Percentiles rank a stretch among this genome's conserved stretches.
Conservation (phyloP, 768 basidiomycete species). For the Lenzites betulinus region DNA sequence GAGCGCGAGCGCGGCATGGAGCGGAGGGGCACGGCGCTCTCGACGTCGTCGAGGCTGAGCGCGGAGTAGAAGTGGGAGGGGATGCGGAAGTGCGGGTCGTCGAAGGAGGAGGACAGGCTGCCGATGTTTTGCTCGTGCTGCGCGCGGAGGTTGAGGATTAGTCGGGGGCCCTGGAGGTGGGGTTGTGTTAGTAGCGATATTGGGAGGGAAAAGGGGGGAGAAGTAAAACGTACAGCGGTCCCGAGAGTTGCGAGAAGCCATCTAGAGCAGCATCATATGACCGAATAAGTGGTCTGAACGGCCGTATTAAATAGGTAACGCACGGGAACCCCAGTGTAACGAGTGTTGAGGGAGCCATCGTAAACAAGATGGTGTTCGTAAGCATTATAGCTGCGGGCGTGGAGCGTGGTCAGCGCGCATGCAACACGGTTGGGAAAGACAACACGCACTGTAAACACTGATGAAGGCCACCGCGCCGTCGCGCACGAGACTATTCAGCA, state of each 20-base stretch:
- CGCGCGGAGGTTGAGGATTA: slow-evolving; percentile 16
- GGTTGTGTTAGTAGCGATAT: neutral
- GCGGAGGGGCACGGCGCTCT: neutral
- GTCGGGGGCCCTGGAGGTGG: slow-evolving; percentile 15
- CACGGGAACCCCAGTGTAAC: slow-evolving; percentile 19
- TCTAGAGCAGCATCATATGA: neutral
- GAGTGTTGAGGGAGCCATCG: slow-evolving; percentile 17
- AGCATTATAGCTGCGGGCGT: slow-evolving; percentile 14
- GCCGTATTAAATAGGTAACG: neutral
- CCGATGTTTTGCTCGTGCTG: neutral
- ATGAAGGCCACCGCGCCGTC: slow-evolving; percentile 32
- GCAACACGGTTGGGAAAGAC: too few species aligned
- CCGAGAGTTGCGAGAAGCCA: slow-evolving; percentile 20
- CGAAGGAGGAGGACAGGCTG: slow-evolving; percentile 6
- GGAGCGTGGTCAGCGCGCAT: neutral
- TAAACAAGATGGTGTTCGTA: slow-evolving; percentile 20
- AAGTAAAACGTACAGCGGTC: slow-evolving; percentile 13
- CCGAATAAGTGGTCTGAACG: neutral
- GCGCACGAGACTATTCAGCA: slow-evolving; percentile 27
- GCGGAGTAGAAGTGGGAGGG: slow-evolving; percentile 14
- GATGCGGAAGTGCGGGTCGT: slow-evolving; percentile 3
- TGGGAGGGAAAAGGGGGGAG: too few species aligned
- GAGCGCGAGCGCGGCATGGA: neutral
- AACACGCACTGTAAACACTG: slow-evolving; percentile 28
- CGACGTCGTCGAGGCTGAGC: slow-evolving; percentile 9